Conservation (phyloP, 2,329 filamentous ascomycete species). For the Pyricularia sp. region DNA sequence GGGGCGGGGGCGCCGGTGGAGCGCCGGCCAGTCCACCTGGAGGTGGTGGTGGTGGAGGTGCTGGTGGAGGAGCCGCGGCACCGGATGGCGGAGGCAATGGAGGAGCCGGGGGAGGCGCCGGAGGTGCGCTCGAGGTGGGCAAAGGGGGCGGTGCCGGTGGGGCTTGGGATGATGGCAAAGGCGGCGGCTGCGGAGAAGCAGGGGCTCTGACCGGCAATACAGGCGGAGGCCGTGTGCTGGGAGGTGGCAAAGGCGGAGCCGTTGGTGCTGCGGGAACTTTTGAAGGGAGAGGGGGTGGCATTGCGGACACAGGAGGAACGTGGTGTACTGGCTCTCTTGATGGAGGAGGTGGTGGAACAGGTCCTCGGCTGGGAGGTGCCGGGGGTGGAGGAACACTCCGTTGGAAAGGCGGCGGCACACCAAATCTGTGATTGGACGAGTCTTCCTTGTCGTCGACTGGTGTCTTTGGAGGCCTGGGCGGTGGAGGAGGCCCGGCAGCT, state of each 20-base stretch:
- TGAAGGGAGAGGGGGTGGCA: conserved; percentile 35
- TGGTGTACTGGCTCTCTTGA: conserved; percentile 23
- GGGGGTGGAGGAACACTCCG: conserved; percentile 64
- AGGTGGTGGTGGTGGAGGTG: conserved; percentile 35
- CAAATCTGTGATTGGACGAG: conserved; percentile 47
- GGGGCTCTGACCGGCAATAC: conserved; percentile 27
- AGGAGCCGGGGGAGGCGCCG: conserved; percentile 29
- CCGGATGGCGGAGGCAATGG: conserved; percentile 24
- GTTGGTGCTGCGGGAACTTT: conserved; percentile 34
- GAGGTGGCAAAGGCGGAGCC: conserved; percentile 39
- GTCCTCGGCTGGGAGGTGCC: conserved; percentile 49
- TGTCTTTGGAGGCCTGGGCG: conserved; percentile 60
- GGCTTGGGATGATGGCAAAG: not conserved
- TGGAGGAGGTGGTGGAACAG: conserved; percentile 64
- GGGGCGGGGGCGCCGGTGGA: conserved; percentile 25
- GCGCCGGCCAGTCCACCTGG: conserved; percentile 20
- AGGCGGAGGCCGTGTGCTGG: conserved; percentile 43
- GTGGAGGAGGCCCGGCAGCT: conserved; percentile 55
- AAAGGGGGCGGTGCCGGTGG: conserved; percentile 22
- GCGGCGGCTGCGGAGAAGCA: not conserved
- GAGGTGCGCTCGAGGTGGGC: conserved; percentile 16
- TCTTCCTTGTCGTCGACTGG: conserved; percentile 61
- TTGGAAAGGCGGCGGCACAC: conserved; percentile 74
- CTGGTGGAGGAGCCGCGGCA: conserved; percentile 27
- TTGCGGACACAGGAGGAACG: conserved; percentile 14